These are phyloP conservation scores for Fusarium heterosporum DNA, from an alignment of 2,329 filamentous ascomycete genomes.

Conservation along the genomic window DNA sequence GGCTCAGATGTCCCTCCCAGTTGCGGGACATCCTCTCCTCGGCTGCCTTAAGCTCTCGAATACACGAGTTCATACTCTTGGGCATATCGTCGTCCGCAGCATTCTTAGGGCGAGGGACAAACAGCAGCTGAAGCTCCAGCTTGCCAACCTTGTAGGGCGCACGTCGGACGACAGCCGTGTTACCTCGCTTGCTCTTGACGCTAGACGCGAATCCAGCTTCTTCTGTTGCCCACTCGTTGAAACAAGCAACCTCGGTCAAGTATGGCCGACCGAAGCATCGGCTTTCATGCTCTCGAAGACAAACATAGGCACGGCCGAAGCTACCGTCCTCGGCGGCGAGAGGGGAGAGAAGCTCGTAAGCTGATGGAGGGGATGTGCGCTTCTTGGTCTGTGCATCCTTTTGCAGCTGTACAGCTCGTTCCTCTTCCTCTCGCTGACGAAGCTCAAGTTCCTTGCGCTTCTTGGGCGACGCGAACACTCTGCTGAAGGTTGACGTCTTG, in stretches of 20 bases:
- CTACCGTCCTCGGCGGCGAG: constrained; percentile 91
- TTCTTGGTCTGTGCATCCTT: constrained; percentile 74
- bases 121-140: constrained; percentile 91
- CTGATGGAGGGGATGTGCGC: constrained; percentile 72
- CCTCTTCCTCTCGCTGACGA: constrained; percentile 83
- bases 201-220: constrained; percentile 82
- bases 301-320: constrained; percentile 93
- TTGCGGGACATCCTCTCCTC: constrained; percentile 81
- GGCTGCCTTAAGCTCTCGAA: constrained; percentile 91
- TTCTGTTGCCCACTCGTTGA: constrained; percentile 98
- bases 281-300: constrained; percentile 90
- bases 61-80: constrained; percentile 98
- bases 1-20: constrained; percentile 91
- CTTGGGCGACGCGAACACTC: constrained; percentile 93
- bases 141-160: constrained; percentile 98
- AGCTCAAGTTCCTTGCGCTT: constrained; percentile 96
- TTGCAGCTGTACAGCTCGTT: constrained; percentile 73
- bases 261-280: constrained; percentile 90
- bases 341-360: constrained; percentile 88
- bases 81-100: constrained; percentile 95
- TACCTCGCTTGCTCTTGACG: constrained; percentile 92
- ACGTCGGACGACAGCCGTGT: constrained; percentile 76
- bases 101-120: constrained; percentile 91
- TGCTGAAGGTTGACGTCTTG: constrained; percentile 90
- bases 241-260: constrained; percentile 89